Base-by-base conservation (phyloP, 2,329 filamentous ascomycete species). In the Immersiporthe knoxdaviesiana region DNA sequence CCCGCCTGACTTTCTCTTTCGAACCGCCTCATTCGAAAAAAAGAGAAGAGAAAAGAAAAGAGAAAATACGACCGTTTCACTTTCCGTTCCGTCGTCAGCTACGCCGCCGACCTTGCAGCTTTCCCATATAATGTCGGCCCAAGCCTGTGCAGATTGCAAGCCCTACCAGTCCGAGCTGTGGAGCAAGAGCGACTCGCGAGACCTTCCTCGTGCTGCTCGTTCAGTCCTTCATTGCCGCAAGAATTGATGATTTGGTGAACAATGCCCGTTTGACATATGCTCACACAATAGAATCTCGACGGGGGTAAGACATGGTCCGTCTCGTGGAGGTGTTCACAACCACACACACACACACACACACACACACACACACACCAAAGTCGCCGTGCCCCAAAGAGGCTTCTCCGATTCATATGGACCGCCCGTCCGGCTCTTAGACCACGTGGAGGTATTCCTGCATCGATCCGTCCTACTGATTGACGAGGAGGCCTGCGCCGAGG, bases 401-500 rank as follows among this genome's bases (percentile, higher is more conserved):
- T n/a, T n/a, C n/a, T n/a, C n/a, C n/a, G n/a, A n/a, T n/a, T n/a
- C 14, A 30, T n/a, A 14, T 6, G 24, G 24, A 2, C 16, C 16
- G 24, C 11, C 14, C 7, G 3, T 32, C 7, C 30, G 30, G 56
- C 30, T 44, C 56, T 44, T 44, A 67, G 35, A 24, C 30, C n/a
- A 60, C n/a, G 14, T 60, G 24, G 30, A 63, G 60, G 18, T 47
- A 32, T 41, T 8, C 27, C 39, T 67, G 39, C 32, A 35, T 56
- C 24, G 47, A 61, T 39, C 60, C 60, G 10, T 60, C 60, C 67
- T 69, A 71, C 27, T 68, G 68, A 35, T 67, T 65, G 24, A 67
- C 68, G 35, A 71, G 50, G 16, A 68, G 61, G 18, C 69, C 67
- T 32, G 67, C 60, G 32, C 64, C 64, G 8, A 71, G 54, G 5